Base-by-base conservation (phyloP, 805 yeast genomes). In the Schizosaccharomyces lindneri region DNA sequence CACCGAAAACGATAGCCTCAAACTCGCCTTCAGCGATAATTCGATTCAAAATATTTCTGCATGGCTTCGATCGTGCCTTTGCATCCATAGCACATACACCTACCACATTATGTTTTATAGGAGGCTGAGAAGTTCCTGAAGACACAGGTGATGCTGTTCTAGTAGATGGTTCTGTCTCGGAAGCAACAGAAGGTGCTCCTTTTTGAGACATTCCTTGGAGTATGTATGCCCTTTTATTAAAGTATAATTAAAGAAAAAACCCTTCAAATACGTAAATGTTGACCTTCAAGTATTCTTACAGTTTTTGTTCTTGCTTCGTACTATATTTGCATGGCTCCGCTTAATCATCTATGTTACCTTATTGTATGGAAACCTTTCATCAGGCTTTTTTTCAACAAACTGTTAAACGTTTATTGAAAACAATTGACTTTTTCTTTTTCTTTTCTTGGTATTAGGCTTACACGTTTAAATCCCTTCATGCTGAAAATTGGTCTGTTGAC, bases 81-180 rank as follows among this genome's bases (percentile, higher is more conserved):
- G 89, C 83, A 72, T 93, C 99, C 97, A 93, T 89, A 11, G 99
- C 99, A 73, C 99, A 93, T 1, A 93, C 95, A 61, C 99, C 99
- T 66, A 93, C 57, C 9, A 51, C 57, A 51, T 51, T 51, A 17
- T 29, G 31, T n/a, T 51, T 51, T 19, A 29, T 24, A 51, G 36
- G 36, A 17, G 21, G 51, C 27, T 46, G 21, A 6, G 57, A 19
- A 15, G 27, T 24, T n/a, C 21, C 27, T 46, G 51, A 46, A 24
- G 51, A 46, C 4, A 46, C 51, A 9, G 51, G 51, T 24, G 51
- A 46, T 24, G 51, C 9, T 24, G 51, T 46, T 46, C 51, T 46
- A 17, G 51, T 46, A 17, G 24, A 46, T 46, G 51, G 27, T 24
- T 46, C 51, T 46, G 51, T 46, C 27, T 46, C 51, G 9, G 27